Conservation (phyloP, 441 rosid species). For the Raphanus hybrid region DNA sequence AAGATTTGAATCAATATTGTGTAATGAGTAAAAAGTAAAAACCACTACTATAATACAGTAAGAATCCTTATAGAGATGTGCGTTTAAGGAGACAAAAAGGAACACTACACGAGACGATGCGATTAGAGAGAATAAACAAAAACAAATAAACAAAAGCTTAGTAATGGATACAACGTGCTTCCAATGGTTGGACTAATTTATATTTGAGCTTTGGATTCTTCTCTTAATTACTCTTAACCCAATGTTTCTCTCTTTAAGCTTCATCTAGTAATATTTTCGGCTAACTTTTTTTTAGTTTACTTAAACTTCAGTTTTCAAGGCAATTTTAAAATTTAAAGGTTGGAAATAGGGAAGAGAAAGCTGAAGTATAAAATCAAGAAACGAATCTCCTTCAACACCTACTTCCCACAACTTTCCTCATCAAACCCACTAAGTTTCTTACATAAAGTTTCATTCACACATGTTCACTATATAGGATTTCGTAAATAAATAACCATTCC, state of each 20-base stretch:
- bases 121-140: slow-evolving; percentile 20
- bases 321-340: slow-evolving; percentile 3
- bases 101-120: slow-evolving; percentile 51
- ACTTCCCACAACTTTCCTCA: slow-evolving; percentile 37
- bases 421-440: slow-evolving; percentile 30
- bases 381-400: slow-evolving; percentile 46
- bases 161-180: slow-evolving; percentile 58
- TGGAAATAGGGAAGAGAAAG: slow-evolving; percentile 47
- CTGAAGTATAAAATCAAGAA: slow-evolving; percentile 37
- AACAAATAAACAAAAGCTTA: slow-evolving; percentile 20
- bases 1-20: too few species aligned
- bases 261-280: background rate
- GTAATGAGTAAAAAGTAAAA: too few species aligned
- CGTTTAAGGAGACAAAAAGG: slow-evolving; percentile 53
- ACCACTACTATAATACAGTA: background rate
- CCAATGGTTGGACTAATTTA: slow-evolving; percentile 49
- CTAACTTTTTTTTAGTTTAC: background rate
- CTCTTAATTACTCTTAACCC: slow-evolving; percentile 39
- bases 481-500: background rate
- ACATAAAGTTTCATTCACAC: slow-evolving; percentile 39
- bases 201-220: slow-evolving; percentile 49
- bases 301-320: slow-evolving; percentile 23
- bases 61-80: slow-evolving; percentile 37
- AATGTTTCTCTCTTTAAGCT: slow-evolving; percentile 38
- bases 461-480: slow-evolving; percentile 28